Percentiles rank a stretch among this genome's conserved stretches.
phyloP scores from a whole-genome alignment of 2,329 filamentous ascomycete genomes.

The Coniochaeta sp. region DNA sequence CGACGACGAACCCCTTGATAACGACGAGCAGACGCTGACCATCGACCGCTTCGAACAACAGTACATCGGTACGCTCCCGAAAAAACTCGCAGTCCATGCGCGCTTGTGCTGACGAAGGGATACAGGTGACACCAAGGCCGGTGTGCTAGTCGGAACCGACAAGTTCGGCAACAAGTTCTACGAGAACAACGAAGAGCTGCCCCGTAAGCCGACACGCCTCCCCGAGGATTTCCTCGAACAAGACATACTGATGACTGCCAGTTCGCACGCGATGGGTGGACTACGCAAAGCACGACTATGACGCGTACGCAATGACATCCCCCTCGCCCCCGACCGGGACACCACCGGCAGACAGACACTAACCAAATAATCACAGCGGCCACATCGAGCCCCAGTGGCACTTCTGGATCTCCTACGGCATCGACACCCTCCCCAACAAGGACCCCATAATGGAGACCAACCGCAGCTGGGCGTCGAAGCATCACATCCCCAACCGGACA shows the following conservation, averaged over 20 bases:
- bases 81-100: neutral
- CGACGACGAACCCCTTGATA: conserved; percentile 21
- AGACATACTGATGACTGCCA: conserved; percentile 27
- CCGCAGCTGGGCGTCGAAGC: conserved; percentile 68
- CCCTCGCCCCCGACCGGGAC: conserved; percentile 9
- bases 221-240: neutral
- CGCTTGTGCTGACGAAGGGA: conserved; percentile 2
- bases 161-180: conserved; percentile 96
- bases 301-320: conserved; percentile 53
- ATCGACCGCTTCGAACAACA: conserved; percentile 21
- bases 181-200: conserved; percentile 94
- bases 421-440: conserved; percentile 76
- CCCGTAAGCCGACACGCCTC: conserved; percentile 51
- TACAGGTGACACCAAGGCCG: conserved; percentile 91
- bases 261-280: conserved; percentile 97
- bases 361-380: conserved; percentile 36
- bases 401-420: conserved; percentile 91
- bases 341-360: neutral
- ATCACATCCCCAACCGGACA: conserved; percentile 69
- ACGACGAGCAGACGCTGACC: conserved; percentile 13
- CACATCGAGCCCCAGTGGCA: conserved; percentile 98
- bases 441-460: conserved; percentile 58
- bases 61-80: conserved; percentile 47
- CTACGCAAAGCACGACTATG: conserved; percentile 82
- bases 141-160: conserved; percentile 76